phyloP scores from a whole-genome alignment of 768 basidiomycete species.

The Phlegmacium glaucopus region DNA sequence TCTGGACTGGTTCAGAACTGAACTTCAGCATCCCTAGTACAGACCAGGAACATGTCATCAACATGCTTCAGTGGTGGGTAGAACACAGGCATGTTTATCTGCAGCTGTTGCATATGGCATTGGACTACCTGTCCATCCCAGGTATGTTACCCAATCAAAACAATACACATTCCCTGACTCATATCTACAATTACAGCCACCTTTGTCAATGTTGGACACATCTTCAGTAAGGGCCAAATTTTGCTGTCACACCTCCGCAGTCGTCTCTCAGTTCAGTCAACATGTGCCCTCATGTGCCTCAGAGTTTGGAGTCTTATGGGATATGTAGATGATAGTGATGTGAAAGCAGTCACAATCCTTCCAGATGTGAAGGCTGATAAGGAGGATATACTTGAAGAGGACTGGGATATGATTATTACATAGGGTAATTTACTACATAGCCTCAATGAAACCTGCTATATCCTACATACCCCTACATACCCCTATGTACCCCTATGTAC shows the following conservation, averaged over 20 bases:
- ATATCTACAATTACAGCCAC: conserved; percentile 21
- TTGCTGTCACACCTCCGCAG: conserved; percentile 24
- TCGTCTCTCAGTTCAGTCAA: conserved; percentile 21
- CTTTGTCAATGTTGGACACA: conserved; percentile 26
- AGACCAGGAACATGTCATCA: conserved; percentile 17
- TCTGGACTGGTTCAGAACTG: no score
- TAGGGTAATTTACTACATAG: no score
- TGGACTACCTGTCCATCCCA: conserved; percentile 29
- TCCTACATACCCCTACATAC: no score
- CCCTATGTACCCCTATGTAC: no score
- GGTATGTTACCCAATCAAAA: conserved; percentile 17
- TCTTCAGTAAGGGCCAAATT: conserved; percentile 25
- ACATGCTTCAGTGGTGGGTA: conserved; percentile 30
- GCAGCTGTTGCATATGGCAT: conserved; percentile 27
- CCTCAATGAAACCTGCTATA: no score
- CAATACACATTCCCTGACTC: not conserved
- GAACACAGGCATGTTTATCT: conserved; percentile 19
- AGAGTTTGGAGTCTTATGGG: conserved; percentile 29
- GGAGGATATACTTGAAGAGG: conserved; percentile 10
- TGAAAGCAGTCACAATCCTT: conserved; percentile 9
- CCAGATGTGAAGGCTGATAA: conserved; percentile 16
- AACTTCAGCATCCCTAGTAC: no score
- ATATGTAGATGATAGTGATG: conserved; percentile 24
- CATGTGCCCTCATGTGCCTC: conserved; percentile 30
- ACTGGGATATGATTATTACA: conserved; percentile 22